Base-by-base conservation (phyloP, 192 early-diverging fungal genomes). In the Tieghemiomyces parasiticus region DNA sequence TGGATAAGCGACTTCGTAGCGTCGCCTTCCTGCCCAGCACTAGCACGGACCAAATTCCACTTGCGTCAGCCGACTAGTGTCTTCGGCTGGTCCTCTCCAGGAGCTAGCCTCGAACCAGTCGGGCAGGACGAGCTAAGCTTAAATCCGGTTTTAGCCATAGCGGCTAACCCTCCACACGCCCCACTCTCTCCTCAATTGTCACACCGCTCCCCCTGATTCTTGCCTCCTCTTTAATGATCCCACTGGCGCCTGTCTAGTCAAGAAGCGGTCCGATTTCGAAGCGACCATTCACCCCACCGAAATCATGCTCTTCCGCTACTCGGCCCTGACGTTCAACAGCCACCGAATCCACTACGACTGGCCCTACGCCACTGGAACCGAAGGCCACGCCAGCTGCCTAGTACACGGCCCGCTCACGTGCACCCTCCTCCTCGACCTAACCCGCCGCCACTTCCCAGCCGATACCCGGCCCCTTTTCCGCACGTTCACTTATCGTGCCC, bases 331-430 rank as follows among this genome's bases (percentile, higher is more conserved):
- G 3, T 95, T 89, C 74, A 95, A 95, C 67, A 80, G 79, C 49
- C 90, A 95, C 66, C 76, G 78, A 30, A 91, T 95, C 49, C 92
- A 95, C 63, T 95, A 87, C 70, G 87, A 95, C 62, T 69, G 76
- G 20, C 56, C 63, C 10, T 90, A 91, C 60, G 78, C 87, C 16
- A 77, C 72, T 38, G 65, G 78, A 12, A 64, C 76, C 4, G 90
- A 92, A 63, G 70, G 74, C 31, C 82, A 88, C 53, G 79, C 81
- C 55, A 78, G 81, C 2, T 80, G 84, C 52, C 60, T 91, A 25
- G 81, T 89, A 38, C 87, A 89, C 58, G 87, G 88, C 0, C 90
- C 90, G n/a, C 67, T 92, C 45, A 85, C 85, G 6, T 75, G 79
- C 32, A 90, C 88, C 4, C 68, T 86, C 34, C 74, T 92, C 48